A percentile compares a stretch with the other conserved stretches of the same genome.
These are phyloP conservation scores for Ambrosia artemisiifolia DNA, from an alignment of 129 eudicot species.

Conservation along the genomic window DNA sequence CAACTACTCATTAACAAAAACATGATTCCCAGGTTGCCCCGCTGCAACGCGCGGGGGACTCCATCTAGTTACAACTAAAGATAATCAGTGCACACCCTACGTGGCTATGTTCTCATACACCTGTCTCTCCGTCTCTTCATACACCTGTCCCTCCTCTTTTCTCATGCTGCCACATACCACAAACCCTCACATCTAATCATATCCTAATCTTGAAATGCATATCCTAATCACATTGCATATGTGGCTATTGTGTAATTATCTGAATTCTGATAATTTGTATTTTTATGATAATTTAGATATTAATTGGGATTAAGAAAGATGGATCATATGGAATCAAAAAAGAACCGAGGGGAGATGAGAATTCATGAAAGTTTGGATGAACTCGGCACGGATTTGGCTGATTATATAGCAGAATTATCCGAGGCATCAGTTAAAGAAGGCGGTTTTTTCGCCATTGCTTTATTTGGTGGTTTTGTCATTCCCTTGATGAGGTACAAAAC, in stretches of 20 bases:
- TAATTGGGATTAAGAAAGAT: constrained; percentile 35
- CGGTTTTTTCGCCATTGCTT: constrained; percentile 78
- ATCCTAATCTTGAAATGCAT: background rate
- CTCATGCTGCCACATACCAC: no score
- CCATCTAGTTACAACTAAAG: no score
- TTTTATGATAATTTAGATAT: constrained; percentile 1
- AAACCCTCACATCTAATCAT: no score
- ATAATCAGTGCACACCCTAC: no score
- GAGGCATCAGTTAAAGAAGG: constrained; percentile 76
- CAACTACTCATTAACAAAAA: no score
- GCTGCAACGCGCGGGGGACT: no score
- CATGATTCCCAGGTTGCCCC: no score
- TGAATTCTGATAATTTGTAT: background rate
- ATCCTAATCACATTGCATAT: constrained; percentile 20
- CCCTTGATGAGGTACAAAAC: constrained; percentile 54
- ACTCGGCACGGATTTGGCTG: constrained; percentile 79
- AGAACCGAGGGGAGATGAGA: constrained; percentile 65
- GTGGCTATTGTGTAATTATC: background rate
- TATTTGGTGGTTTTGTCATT: constrained; percentile 89
- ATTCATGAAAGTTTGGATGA: constrained; percentile 72
- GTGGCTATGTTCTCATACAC: no score
- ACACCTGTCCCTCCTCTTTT: no score
- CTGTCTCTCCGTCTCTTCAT: no score
- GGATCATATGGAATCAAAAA: constrained; percentile 39
- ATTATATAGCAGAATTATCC: constrained; percentile 83